Evolutionary conservation across 164 flowering plant species (phyloP).

Genomic region (Vitis rotundifolia): DNA sequence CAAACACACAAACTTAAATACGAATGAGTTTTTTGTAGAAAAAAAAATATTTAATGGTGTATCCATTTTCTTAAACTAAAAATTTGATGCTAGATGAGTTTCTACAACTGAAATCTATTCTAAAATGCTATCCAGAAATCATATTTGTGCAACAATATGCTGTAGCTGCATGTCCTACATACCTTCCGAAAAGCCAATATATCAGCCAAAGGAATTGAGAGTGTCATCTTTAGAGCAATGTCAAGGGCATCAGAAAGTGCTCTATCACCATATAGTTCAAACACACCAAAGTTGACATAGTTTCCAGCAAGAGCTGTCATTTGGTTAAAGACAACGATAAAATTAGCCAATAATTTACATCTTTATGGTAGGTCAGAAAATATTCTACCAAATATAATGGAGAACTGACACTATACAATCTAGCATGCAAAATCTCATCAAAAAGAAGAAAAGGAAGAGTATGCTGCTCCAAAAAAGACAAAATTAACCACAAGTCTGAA

Average conservation of each 20-base stretch:
- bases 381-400: background rate
- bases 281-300: constrained; percentile 97
- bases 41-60: background rate
- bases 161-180: constrained; percentile 2
- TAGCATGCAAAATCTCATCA: too few relatives aligned
- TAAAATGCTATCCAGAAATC: background rate
- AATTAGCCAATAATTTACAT: background rate
- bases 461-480: too few relatives aligned
- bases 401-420: background rate
- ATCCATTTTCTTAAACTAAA: background rate
- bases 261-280: constrained; percentile 97
- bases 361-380: background rate
- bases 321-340: constrained; percentile 7
- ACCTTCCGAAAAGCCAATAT: constrained; percentile 91
- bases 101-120: background rate
- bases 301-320: constrained; percentile 90
- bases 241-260: constrained; percentile 96
- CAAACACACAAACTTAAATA: background rate
- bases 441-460: too few relatives aligned
- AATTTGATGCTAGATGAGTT: background rate
- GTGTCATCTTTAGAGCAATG: constrained; percentile 78
- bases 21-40: background rate
- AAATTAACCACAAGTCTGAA: too few relatives aligned
- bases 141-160: background rate
- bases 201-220: constrained; percentile 89